Evolutionary conservation across 2,329 filamentous ascomycete species (phyloP), one percentile per base, ranked within the genome.

Genomic region (Phaeosphaeria sp.): DNA sequence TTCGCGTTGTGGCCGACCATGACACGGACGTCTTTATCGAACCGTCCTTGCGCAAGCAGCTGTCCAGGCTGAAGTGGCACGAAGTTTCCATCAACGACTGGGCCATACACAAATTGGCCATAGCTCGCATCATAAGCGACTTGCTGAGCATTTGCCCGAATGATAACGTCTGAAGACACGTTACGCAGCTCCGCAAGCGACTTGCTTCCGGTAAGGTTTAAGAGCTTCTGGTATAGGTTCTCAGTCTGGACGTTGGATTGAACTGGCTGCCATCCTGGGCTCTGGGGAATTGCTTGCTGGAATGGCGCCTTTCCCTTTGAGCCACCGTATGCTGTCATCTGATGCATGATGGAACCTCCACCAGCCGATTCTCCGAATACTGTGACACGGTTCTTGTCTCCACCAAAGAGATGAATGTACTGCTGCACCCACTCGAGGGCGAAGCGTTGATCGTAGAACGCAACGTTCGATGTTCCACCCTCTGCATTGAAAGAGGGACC

Each of bases 1-100:
- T 80, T 64, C 2, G 76, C 65, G 51, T 82, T 83, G 66, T 83
- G 79, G 20, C 75, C 75, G 9, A 73, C 71, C 68, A 79, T 74
- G 13, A 79, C 61, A 1, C 63, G 61, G 7, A 79, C 61, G 9
- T 65, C 54, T 43, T 76, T 73, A 57, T 77, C 70, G 56, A 78
- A 79, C 21, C 72, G 67, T 15, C 76, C 75, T 53, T 74, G 69
- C 7, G 71, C 70, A 21, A 79, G 72, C 22, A 79, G 71, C 43
- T 73, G 70, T 33, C 67, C 72, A 5, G 74, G 73, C 27, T 72
- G 72, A 0, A 55, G 62, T 18, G 75, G 75, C 1, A 59, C 68
- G 49, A 77, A 76, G 52, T 60, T 51, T 22, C 76, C 75, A 53
- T 77, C 75, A 18, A 77, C 73, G 2, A 66, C 63, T 1, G 76